Percentiles rank a stretch among this genome's conserved stretches.
phyloP scores from a whole-genome alignment of 108 stramenopile species.

The Skeletonema tropicum region DNA sequence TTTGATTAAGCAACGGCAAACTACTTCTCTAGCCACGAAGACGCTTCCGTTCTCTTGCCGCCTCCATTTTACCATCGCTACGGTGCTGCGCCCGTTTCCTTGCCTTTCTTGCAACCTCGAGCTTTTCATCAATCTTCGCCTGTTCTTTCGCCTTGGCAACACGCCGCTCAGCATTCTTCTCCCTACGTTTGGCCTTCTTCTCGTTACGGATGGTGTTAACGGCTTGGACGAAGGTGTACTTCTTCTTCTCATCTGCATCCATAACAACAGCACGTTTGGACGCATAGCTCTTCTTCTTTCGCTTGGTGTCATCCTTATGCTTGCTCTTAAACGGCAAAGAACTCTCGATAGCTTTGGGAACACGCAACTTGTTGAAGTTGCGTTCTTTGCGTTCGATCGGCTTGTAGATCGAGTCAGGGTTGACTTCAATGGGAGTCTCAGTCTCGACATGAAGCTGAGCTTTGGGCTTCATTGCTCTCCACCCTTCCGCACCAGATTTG shows the following conservation, averaged over 20 bases:
- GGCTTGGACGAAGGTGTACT: slow-evolving; percentile 81
- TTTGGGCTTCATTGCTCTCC: slow-evolving; percentile 92
- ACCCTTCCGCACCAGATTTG: slow-evolving; percentile 62
- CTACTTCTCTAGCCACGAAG: slow-evolving; percentile 15
- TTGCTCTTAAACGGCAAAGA: slow-evolving; percentile 93
- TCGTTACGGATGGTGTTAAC: slow-evolving; percentile 87
- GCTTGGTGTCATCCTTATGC: slow-evolving; percentile 82
- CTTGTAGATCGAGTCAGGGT: slow-evolving; percentile 97
- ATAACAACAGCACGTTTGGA: slow-evolving; percentile 83
- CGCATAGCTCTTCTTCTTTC: slow-evolving; percentile 79
- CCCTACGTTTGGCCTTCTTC: slow-evolving; percentile 73
- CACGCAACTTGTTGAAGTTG: slow-evolving; percentile 78
- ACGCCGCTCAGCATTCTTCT: slow-evolving; percentile 66
- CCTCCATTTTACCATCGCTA: slow-evolving; percentile 77
- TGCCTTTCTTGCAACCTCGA: slow-evolving; percentile 62
- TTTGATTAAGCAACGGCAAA: background rate
- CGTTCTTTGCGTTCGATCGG: slow-evolving; percentile 89
- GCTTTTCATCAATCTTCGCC: slow-evolving; percentile 71
- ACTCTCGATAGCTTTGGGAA: slow-evolving; percentile 93
- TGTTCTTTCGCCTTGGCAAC: slow-evolving; percentile 62
- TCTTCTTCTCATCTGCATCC: slow-evolving; percentile 82
- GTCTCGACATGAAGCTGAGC: slow-evolving; percentile 92
- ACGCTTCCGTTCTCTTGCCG: slow-evolving; percentile 68
- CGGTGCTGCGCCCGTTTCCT: slow-evolving; percentile 85
- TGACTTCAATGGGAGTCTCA: slow-evolving; percentile 89